phyloP scores from a whole-genome alignment of 2,329 filamentous ascomycete species.

The Cladosporium phlei region DNA sequence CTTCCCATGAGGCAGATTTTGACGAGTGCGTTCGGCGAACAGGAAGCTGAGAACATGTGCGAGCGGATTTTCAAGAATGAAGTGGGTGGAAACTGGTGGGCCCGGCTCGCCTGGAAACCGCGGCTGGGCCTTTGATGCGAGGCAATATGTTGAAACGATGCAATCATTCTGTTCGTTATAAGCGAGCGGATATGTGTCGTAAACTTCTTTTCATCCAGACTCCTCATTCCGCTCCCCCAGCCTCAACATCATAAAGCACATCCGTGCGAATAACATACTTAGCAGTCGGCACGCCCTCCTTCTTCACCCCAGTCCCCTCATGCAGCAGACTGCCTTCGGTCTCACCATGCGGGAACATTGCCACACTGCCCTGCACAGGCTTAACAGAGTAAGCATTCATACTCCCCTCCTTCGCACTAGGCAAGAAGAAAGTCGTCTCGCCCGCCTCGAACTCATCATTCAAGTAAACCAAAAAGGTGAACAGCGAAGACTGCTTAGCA shows the following conservation, averaged over 20 bases:
- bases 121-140: too few relatives aligned
- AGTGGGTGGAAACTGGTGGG: too few relatives aligned
- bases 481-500: conserved; percentile 61
- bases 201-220: background rate
- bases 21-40: too few relatives aligned
- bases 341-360: conserved; percentile 67
- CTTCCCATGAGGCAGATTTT: too few relatives aligned
- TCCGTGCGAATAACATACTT: conserved; percentile 68
- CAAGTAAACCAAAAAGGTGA: conserved; percentile 65
- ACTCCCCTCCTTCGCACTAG: conserved; percentile 57
- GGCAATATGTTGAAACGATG: too few relatives aligned
- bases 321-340: conserved; percentile 61
- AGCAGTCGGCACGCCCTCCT: conserved; percentile 44
- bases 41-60: too few relatives aligned
- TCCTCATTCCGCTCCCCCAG: conserved; percentile 3
- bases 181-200: background rate
- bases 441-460: conserved; percentile 69
- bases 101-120: too few relatives aligned
- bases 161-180: too few relatives aligned
- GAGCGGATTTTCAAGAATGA: too few relatives aligned
- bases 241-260: conserved; percentile 61
- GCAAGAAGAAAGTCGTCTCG: conserved; percentile 67
- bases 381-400: conserved; percentile 66
- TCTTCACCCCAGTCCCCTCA: conserved; percentile 65
- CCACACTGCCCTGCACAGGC: conserved; percentile 64